phyloP scores from a whole-genome alignment of 2,329 filamentous ascomycete species.

The Phaeosphaeriaceae sp. region DNA sequence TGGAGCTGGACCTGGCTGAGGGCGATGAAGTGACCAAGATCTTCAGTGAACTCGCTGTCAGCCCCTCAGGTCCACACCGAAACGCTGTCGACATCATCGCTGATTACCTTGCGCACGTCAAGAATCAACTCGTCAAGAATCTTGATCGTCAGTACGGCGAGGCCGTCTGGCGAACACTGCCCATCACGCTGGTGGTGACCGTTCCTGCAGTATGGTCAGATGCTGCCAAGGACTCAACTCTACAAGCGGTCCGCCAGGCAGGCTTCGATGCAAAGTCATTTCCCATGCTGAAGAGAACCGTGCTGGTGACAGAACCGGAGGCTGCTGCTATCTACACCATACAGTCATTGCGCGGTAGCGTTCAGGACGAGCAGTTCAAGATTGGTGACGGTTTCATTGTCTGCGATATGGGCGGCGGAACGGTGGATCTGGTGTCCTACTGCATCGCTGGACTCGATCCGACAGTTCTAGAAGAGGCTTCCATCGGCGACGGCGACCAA shows the following conservation, averaged over 20 bases:
- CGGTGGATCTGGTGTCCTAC: slow-evolving; percentile 40
- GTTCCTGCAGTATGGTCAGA: slow-evolving; percentile 39
- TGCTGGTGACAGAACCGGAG: slow-evolving; percentile 31
- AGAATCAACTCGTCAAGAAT: slow-evolving; percentile 27
- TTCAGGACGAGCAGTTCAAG: slow-evolving; percentile 18
- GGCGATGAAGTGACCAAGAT: slow-evolving; percentile 26
- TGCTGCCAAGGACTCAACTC: slow-evolving; percentile 25
- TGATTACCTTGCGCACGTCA: slow-evolving; percentile 34
- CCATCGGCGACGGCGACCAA: slow-evolving; percentile 31
- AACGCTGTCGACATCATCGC: slow-evolving; percentile 38
- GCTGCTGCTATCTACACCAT: slow-evolving; percentile 38
- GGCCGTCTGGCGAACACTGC: slow-evolving; percentile 23
- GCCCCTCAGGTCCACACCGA: slow-evolving; percentile 5
- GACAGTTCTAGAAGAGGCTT: slow-evolving; percentile 27
- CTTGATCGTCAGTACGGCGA: slow-evolving; percentile 29
- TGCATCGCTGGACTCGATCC: slow-evolving; percentile 14
- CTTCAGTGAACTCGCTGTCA: slow-evolving; percentile 13
- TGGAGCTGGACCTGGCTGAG: slow-evolving; percentile 28
- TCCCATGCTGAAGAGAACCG: slow-evolving; percentile 7
- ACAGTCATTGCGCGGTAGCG: slow-evolving; percentile 12
- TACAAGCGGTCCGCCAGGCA: slow-evolving; percentile 24
- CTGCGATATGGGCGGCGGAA: slow-evolving; percentile 42
- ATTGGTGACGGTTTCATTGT: slow-evolving; percentile 33
- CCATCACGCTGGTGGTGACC: slow-evolving; percentile 30
- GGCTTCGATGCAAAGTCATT: slow-evolving; percentile 26